A percentile compares a stretch with the other conserved stretches of the same genome.
phyloP scores from a whole-genome alignment of 305 asterid genomes.

The Rubia tinctorum region DNA sequence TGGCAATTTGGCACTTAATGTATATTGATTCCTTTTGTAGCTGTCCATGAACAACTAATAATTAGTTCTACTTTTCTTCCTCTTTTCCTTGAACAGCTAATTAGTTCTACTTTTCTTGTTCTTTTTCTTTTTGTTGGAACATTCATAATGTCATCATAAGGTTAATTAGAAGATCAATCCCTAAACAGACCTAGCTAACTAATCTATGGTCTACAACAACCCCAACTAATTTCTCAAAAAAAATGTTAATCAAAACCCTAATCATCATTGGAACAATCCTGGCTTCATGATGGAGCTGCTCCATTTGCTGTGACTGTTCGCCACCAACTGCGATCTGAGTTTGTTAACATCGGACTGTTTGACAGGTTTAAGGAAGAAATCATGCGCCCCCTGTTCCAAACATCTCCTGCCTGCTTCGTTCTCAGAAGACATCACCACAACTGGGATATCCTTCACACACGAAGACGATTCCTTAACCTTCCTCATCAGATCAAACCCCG shows the following conservation, averaged over 20 bases:
- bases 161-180: too few relatives aligned
- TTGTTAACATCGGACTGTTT: constrained; percentile 31
- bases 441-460: constrained; percentile 30
- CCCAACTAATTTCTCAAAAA: background rate
- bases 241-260: background rate
- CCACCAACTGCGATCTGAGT: constrained; percentile 25
- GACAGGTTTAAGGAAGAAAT: constrained; percentile 38
- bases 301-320: background rate
- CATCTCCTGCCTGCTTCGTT: constrained; percentile 30
- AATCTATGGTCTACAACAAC: background rate
- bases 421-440: constrained; percentile 37
- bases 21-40: too few relatives aligned
- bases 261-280: background rate
- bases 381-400: constrained; percentile 38
- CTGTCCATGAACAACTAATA: too few relatives aligned
- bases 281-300: background rate
- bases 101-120: background rate
- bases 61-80: too few relatives aligned
- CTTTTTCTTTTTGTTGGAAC: background rate
- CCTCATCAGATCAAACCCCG: constrained; percentile 33
- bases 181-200: background rate
- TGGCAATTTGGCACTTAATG: too few relatives aligned
- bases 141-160: background rate
- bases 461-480: constrained; percentile 29
- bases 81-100: too few relatives aligned